These are phyloP conservation scores for Heterobasidion irregulare DNA, from an alignment of 1,284 basidiomycete genomes.

Conservation along the genomic window DNA sequence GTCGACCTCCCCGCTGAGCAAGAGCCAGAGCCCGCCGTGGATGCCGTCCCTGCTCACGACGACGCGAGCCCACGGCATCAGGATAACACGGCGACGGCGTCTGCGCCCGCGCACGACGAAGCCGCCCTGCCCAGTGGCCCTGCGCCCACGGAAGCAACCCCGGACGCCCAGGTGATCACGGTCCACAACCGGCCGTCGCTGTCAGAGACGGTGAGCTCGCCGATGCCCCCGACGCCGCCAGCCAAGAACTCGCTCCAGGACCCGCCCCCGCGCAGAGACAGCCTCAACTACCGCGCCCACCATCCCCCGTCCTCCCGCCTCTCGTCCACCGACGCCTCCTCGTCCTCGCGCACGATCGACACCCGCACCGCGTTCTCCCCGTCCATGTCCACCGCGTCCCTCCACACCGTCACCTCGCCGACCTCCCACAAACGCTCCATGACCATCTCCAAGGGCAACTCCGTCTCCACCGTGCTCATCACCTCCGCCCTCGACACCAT, in stretches of 20 bases:
- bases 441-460: constrained; percentile 64
- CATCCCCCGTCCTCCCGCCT: background rate
- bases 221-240: background rate
- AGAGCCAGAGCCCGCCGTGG: background rate
- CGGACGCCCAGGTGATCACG: background rate
- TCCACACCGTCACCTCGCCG: background rate
- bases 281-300: background rate
- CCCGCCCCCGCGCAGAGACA: background rate
- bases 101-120: background rate
- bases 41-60: background rate
- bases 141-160: background rate
- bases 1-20: background rate
- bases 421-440: constrained; percentile 46
- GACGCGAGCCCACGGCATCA: background rate
- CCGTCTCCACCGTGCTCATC: constrained; percentile 73
- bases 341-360: constrained; percentile 5
- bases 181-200: background rate
- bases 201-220: background rate
- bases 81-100: too few species aligned
- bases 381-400: background rate
- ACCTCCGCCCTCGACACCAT: constrained; percentile 86
- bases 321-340: constrained; percentile 4
- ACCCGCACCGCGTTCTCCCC: constrained; percentile 9
- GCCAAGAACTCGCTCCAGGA: background rate
- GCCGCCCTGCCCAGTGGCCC: background rate